These are phyloP conservation scores for Zelonia costaricensis DNA, from an alignment of 208 protist species.

Conservation along the genomic window DNA sequence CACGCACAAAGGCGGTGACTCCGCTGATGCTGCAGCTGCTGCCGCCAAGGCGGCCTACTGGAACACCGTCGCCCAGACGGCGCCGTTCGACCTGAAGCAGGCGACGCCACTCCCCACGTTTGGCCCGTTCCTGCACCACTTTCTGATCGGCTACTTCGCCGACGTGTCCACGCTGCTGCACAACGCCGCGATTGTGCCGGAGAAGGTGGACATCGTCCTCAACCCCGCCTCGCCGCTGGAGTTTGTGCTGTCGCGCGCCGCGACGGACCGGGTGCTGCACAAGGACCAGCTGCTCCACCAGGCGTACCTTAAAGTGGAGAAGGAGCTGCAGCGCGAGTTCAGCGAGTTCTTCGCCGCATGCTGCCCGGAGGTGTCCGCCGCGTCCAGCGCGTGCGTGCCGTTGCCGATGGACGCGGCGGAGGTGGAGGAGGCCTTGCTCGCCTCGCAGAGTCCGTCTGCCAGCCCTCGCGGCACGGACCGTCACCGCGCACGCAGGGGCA, in stretches of 20 bases:
- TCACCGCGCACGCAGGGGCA: not conserved
- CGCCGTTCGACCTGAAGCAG: constrained; percentile 59
- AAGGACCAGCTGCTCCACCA: constrained; percentile 65
- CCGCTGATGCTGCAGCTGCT: not conserved
- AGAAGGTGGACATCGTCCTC: constrained; percentile 85
- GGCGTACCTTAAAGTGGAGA: constrained; percentile 77
- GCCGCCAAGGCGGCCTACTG: constrained; percentile 33
- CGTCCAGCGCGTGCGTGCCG: constrained; percentile 74
- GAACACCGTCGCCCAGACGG: constrained; percentile 38
- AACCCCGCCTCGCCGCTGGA: constrained; percentile 84
- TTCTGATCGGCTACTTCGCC: constrained; percentile 87
- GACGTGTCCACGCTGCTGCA: constrained; percentile 87
- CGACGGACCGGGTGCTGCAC: constrained; percentile 76
- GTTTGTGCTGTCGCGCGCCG: constrained; percentile 83
- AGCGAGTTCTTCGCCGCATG: constrained; percentile 57
- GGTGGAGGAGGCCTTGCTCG: constrained; percentile 24
- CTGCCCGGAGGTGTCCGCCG: constrained; percentile 67
- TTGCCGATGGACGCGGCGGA: constrained; percentile 35
- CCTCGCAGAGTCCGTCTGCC: constrained; percentile 3
- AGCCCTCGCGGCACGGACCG: not conserved
- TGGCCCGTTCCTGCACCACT: constrained; percentile 62
- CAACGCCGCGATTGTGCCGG: constrained; percentile 84
- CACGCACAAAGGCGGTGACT: not conserved
- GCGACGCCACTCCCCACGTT: constrained; percentile 79
- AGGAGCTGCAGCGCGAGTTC: constrained; percentile 81